Evolutionary conservation across 768 basidiomycete species (phyloP).

Genomic region (Amyloporia xantha): DNA sequence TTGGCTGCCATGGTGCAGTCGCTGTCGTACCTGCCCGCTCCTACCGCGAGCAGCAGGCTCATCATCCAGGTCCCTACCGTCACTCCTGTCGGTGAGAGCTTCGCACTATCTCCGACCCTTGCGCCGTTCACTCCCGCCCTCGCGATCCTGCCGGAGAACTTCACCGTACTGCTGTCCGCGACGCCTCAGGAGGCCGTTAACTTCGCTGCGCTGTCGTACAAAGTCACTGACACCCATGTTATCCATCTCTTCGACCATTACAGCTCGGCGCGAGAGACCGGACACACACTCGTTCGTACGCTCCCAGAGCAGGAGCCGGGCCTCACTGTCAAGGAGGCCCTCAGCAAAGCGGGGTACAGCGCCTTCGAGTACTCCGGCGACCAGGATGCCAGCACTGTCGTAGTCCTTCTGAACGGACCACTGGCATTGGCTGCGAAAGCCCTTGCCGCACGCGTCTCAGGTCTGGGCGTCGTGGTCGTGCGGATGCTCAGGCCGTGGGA

Average conservation of each 20-base stretch:
- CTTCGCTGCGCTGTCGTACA: conserved; percentile 72
- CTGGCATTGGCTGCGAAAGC: conserved; percentile 60
- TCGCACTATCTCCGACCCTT: conserved; percentile 74
- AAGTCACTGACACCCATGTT: conserved; percentile 57
- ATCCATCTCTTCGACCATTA: conserved; percentile 91
- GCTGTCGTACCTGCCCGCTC: conserved; percentile 62
- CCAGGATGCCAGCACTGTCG: conserved; percentile 48
- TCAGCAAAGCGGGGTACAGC: conserved; percentile 57
- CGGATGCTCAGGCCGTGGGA: conserved; percentile 85
- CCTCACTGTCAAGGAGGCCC: conserved; percentile 37
- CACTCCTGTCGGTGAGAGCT: conserved; percentile 54
- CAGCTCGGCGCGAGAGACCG: conserved; percentile 68
- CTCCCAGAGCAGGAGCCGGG: conserved; percentile 26
- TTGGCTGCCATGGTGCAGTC: conserved; percentile 79
- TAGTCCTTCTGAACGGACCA: conserved; percentile 74
- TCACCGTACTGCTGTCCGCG: conserved; percentile 75
- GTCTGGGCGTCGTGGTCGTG: conserved; percentile 63
- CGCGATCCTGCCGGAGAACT: conserved; percentile 53
- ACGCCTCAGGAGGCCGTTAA: conserved; percentile 79
- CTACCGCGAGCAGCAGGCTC: conserved; percentile 58
- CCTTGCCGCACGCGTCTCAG: conserved; percentile 34
- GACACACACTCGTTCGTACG: conserved; percentile 42
- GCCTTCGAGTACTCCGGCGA: conserved; percentile 76
- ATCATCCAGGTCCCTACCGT: conserved; percentile 80
- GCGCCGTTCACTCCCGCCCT: conserved; percentile 57